Evolutionary conservation across 139 green algal genomes (phyloP).

Genomic region (Chlamydomonas eustigma): DNA sequence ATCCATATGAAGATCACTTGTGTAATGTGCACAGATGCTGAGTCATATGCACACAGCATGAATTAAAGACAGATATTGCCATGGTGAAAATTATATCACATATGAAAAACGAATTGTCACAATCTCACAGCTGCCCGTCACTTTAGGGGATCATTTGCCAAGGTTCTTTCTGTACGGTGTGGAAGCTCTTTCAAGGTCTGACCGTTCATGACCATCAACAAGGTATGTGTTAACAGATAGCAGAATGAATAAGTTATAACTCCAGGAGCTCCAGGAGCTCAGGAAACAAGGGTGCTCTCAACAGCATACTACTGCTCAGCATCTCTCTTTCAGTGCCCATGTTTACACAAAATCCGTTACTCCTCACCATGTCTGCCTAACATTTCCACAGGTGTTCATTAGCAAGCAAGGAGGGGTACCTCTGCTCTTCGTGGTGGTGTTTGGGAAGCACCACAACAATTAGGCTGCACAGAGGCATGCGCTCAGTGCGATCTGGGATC

Average conservation of each 20-base stretch:
- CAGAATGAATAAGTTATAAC: too few species aligned
- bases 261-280: too few species aligned
- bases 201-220: slow-evolving; percentile 38
- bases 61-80: too few species aligned
- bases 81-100: too few species aligned
- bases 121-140: too few species aligned
- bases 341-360: neutral
- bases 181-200: slow-evolving; percentile 51
- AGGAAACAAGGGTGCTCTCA: too few species aligned
- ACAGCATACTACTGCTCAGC: neutral
- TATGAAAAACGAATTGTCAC: too few species aligned
- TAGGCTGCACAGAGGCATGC: slow-evolving; percentile 37
- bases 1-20: too few species aligned
- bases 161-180: slow-evolving; percentile 47
- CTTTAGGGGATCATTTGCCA: slow-evolving; percentile 27
- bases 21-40: too few species aligned
- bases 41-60: too few species aligned
- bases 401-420: slow-evolving; percentile 17
- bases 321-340: neutral
- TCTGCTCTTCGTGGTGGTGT: slow-evolving; percentile 31
- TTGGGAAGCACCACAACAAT: slow-evolving; percentile 39
- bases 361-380: neutral
- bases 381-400: neutral
- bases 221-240: too few species aligned
- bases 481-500: slow-evolving; percentile 44